Evolutionary conservation across 768 basidiomycete species (phyloP), one percentile per base, ranked within the genome.

Genomic region (Tricholomella constricta): DNA sequence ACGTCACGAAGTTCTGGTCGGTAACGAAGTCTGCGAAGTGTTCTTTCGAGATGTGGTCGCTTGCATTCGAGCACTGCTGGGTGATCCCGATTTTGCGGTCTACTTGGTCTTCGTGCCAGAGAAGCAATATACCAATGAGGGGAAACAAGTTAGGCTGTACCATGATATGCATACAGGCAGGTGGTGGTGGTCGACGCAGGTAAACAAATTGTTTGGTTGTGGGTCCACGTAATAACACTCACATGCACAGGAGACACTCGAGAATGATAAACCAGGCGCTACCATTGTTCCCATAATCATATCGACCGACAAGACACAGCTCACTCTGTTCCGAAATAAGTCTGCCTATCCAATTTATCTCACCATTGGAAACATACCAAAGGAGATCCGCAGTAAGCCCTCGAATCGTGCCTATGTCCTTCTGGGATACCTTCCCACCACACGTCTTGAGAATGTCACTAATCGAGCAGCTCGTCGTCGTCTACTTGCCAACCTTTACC

Each of bases 101-200:
- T 56, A 71, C 25, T 62, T 78, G 0, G 51, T 64, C 2, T 63
- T 73, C 46, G 52, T 49, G 1, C 77, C 76, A 0, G 76, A 77
- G 51, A 52, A 60, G 2, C 76, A 77, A 41, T 79, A 69, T 50
- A 29, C 56, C 0, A 72, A 75, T 51, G 55, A 43, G 0, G 62
- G 66, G 6, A 23, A 62, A 8, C 67, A 40, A 1, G 37, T 51
- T 0, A 51, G 68, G 0, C 14, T 77, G 0, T 79, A 70, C 51
- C 64, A 70, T 56, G 77, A 80, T 40, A 72, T 80, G 70, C 66
- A 78, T 36, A 80, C 77, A 0, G 77, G 74, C 0, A 68, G 71
- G 41, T 82, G 80, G 80, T 81, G 79, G 80, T 81, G 79, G 78
- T 42, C 43, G 9, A 73, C 68, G 1, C 80, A 81, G 67, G 79